A percentile compares a stretch with the other conserved stretches of the same genome.
These are phyloP conservation scores for Microcera coccophila DNA, from an alignment of 2,329 filamentous ascomycete species.

Conservation along the genomic window DNA sequence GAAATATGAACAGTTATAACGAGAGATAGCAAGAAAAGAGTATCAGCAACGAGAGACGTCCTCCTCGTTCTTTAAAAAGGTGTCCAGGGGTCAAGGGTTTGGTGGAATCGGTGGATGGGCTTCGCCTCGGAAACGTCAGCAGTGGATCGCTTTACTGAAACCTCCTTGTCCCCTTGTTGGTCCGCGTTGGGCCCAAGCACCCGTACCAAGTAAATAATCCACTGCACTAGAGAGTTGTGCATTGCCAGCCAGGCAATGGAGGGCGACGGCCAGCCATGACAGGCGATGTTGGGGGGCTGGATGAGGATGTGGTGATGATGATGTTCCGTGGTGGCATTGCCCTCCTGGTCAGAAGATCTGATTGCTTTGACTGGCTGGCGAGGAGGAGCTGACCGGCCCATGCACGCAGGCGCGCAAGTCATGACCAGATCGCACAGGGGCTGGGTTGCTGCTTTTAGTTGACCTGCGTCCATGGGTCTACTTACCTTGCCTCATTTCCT, in stretches of 20 bases:
- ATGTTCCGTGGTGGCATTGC: neutral
- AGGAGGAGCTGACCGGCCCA: too few relatives aligned
- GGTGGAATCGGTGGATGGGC: slow-evolving; percentile 1
- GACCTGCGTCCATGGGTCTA: too few relatives aligned
- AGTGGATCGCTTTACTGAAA: slow-evolving; percentile 13
- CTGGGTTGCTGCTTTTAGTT: too few relatives aligned
- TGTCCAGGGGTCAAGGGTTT: slow-evolving; percentile 12
- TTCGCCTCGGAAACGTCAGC: slow-evolving; percentile 29
- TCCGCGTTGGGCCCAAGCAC: too few relatives aligned
- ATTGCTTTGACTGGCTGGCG: neutral
- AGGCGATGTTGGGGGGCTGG: neutral
- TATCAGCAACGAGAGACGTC: neutral
- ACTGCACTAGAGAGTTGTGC: neutral
- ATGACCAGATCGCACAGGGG: too few relatives aligned
- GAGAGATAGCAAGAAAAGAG: slow-evolving; percentile 5
- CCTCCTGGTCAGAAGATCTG: neutral
- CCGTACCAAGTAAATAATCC: neutral
- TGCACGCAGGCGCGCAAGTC: too few relatives aligned
- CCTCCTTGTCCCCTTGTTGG: neutral
- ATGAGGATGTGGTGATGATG: neutral
- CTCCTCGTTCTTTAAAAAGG: slow-evolving; percentile 16
- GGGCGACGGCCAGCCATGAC: neutral
- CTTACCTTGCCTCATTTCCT: too few relatives aligned
- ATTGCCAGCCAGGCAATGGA: neutral
- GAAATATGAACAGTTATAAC: slow-evolving; percentile 5